Evolutionary conservation across 1,284 basidiomycete species (phyloP).

Genomic region (Ustilago curta): DNA sequence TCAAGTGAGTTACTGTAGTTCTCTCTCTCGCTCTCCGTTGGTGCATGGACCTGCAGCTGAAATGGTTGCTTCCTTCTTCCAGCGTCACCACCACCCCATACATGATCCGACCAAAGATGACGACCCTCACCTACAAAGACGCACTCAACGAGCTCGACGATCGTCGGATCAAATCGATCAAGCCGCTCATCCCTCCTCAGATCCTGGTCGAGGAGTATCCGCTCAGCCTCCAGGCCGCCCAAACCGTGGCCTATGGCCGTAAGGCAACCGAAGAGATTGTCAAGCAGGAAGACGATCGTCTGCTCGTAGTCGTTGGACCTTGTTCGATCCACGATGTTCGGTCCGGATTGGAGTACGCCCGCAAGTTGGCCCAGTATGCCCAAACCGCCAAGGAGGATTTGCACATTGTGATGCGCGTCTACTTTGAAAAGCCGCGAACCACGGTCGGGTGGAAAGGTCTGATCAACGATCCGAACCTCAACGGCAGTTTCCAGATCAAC

Average conservation of each 20-base stretch:
- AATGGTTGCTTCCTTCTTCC: neutral
- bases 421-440: conserved; percentile 74
- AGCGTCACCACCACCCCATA: no score
- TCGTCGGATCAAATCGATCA: conserved; percentile 64
- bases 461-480: conserved; percentile 91
- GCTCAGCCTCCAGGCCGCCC: conserved; percentile 54
- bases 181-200: conserved; percentile 66
- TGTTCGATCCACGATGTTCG: conserved; percentile 68
- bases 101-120: no score
- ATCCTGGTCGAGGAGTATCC: conserved; percentile 68
- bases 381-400: conserved; percentile 84
- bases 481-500: conserved; percentile 89
- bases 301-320: conserved; percentile 66
- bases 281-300: conserved; percentile 62
- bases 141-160: conserved; percentile 67
- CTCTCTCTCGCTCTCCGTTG: no score
- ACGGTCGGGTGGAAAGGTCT: conserved; percentile 99
- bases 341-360: conserved; percentile 65
- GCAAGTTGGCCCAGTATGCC: conserved; percentile 81
- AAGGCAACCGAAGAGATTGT: conserved; percentile 62
- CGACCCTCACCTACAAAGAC: conserved; percentile 48
- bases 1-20: no score
- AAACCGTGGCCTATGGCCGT: conserved; percentile 58
- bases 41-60: conserved; percentile 12
- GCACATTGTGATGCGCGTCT: conserved; percentile 84